A percentile compares a stretch with the other conserved stretches of the same genome.
Conservation (phyloP, 2,329 filamentous ascomycete genomes). For the Verticillium longisporum region DNA sequence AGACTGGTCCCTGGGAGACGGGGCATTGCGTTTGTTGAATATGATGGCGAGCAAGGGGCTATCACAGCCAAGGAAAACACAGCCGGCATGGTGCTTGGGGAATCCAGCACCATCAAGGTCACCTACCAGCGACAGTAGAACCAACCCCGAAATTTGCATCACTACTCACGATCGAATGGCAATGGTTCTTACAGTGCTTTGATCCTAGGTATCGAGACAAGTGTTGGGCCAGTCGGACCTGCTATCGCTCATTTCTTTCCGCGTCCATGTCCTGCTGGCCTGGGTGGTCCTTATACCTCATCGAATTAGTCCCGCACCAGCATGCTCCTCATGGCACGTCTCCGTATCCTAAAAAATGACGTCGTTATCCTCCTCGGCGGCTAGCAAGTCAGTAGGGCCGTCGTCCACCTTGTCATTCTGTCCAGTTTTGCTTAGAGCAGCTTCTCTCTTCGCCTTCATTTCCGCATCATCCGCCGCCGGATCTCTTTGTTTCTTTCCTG, state of each 20-base stretch:
- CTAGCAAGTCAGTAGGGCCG: slow-evolving; percentile 59
- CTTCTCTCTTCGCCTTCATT: slow-evolving; percentile 57
- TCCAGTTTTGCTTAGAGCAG: slow-evolving; percentile 7
- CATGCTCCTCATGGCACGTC: background rate
- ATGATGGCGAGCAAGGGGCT: slow-evolving; percentile 81
- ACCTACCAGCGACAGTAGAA: slow-evolving; percentile 85
- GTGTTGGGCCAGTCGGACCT: too few relatives aligned
- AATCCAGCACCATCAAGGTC: slow-evolving; percentile 76
- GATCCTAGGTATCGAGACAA: background rate
- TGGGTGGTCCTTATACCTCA: background rate
- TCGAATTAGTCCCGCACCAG: background rate
- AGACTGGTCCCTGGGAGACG: slow-evolving; percentile 78
- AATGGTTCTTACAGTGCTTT: background rate
- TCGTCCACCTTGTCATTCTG: slow-evolving; percentile 26
- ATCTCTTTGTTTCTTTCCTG: slow-evolving; percentile 76
- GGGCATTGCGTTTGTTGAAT: slow-evolving; percentile 94
- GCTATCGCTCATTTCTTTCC: background rate
- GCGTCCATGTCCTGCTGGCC: background rate
- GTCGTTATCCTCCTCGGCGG: slow-evolving; percentile 72
- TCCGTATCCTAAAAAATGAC: slow-evolving; percentile 63
- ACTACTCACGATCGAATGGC: too few relatives aligned
- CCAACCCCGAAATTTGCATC: background rate
- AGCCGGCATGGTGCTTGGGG: slow-evolving; percentile 71
- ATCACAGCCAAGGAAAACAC: slow-evolving; percentile 93
- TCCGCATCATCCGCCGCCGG: slow-evolving; percentile 66